Evolutionary conservation across 2,329 filamentous ascomycete species (phyloP).

Genomic region (Berkeleyomyces rouxiae): DNA sequence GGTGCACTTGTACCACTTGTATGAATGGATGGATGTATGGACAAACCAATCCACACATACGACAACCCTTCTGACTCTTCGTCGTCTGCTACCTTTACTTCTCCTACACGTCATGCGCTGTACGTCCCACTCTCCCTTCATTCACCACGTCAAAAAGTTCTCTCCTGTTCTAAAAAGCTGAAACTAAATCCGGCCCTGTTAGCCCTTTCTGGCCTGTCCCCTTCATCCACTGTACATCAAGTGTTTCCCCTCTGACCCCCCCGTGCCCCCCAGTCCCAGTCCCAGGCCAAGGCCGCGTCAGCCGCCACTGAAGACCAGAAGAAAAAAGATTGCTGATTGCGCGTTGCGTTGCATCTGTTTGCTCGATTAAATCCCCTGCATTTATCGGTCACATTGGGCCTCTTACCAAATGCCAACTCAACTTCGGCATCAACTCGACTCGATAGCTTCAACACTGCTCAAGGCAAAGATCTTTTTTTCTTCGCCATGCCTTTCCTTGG

Average conservation of each 20-base stretch:
- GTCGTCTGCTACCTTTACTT: no score
- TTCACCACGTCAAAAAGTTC: not conserved
- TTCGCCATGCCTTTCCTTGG: not conserved
- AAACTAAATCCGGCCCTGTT: not conserved
- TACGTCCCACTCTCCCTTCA: not conserved
- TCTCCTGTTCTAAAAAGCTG: not conserved
- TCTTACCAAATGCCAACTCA: not conserved
- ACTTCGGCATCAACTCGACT: not conserved
- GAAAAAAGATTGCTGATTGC: conserved; percentile 3
- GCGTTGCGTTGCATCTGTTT: conserved; percentile 5
- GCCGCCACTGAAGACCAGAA: not conserved
- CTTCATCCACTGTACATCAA: not conserved
- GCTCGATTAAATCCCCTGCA: not conserved
- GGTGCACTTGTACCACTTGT: no score
- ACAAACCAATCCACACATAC: no score
- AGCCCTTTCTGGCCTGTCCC: no score
- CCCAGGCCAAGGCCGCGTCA: conserved; percentile 5
- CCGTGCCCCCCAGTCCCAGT: not conserved
- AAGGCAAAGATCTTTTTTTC: not conserved
- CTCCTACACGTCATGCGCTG: no score
- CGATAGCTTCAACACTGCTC: not conserved
- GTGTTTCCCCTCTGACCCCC: not conserved
- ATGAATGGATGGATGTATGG: no score
- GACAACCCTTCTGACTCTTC: no score
- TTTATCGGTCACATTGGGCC: not conserved